A percentile compares a stretch with the other conserved stretches of the same genome.
Evolutionary conservation across 2,329 filamentous ascomycete species (phyloP).

Genomic region (Epichloe aotearoae): DNA sequence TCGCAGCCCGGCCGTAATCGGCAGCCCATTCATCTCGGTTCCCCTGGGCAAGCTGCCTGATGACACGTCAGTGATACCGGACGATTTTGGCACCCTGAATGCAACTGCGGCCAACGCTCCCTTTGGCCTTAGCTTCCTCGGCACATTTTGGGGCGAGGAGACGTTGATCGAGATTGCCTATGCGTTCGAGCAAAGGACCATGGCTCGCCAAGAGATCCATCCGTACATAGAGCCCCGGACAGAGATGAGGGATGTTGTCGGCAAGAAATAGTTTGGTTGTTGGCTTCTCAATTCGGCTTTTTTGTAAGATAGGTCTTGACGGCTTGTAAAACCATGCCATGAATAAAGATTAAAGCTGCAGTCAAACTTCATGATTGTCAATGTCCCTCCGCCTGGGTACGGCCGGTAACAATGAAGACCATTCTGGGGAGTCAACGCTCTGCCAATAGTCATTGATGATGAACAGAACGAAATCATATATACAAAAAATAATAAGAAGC

Average conservation of each 20-base stretch:
- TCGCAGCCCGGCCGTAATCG: conserved; percentile 39
- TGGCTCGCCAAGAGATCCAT: conserved; percentile 13
- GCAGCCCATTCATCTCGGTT: conserved; percentile 46
- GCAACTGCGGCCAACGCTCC: conserved; percentile 37
- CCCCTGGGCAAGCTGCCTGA: conserved; percentile 46
- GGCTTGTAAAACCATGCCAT: too few relatives aligned
- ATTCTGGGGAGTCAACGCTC: too few relatives aligned
- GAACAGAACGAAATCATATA: too few relatives aligned
- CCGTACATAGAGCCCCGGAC: conserved; percentile 19
- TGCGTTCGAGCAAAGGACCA: conserved; percentile 50
- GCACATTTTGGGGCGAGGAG: conserved; percentile 44
- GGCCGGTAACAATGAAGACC: too few relatives aligned
- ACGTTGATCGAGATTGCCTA: conserved; percentile 50
- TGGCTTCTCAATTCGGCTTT: background rate
- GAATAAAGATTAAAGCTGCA: too few relatives aligned
- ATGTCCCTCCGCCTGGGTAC: too few relatives aligned
- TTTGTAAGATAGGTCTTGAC: too few relatives aligned
- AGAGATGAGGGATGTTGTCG: conserved; percentile 17
- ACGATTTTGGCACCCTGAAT: conserved; percentile 33
- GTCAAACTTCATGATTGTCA: too few relatives aligned
- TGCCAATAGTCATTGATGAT: too few relatives aligned
- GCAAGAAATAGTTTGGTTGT: background rate
- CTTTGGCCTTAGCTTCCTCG: conserved; percentile 53
- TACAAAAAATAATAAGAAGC: too few relatives aligned
- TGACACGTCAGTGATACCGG: conserved; percentile 31